A percentile compares a stretch with the other conserved stretches of the same genome.
phyloP scores from a whole-genome alignment of 2,329 filamentous ascomycete species.

The Colletotrichum spaethianum region DNA sequence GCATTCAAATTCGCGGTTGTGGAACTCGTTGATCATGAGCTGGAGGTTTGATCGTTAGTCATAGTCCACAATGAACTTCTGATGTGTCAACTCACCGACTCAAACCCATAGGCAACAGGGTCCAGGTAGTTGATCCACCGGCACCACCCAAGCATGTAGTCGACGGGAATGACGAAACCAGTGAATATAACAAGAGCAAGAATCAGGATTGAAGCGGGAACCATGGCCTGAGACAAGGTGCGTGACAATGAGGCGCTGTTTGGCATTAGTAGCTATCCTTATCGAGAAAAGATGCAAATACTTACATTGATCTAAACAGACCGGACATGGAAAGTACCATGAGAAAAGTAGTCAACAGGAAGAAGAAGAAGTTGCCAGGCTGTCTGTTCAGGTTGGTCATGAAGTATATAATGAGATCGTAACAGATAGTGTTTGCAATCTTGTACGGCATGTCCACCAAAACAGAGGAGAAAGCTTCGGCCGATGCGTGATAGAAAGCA shows the following conservation, averaged over 20 bases:
- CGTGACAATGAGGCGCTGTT: conserved; percentile 59
- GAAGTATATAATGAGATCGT: conserved; percentile 76
- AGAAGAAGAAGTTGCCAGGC: conserved; percentile 68
- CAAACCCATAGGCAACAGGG: conserved; percentile 72
- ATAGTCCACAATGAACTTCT: too few relatives aligned
- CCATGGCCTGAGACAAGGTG: conserved; percentile 67
- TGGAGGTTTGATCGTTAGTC: not conserved
- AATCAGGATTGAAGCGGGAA: conserved; percentile 66
- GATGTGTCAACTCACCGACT: conserved; percentile 62
- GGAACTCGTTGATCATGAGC: conserved; percentile 73
- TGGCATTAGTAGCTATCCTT: not conserved
- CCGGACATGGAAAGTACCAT: conserved; percentile 58
- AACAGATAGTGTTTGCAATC: conserved; percentile 65
- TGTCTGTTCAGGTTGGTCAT: conserved; percentile 73
- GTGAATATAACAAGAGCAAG: conserved; percentile 70
- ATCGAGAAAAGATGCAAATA: not conserved
- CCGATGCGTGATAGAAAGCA: conserved; percentile 52
- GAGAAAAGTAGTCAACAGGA: conserved; percentile 61
- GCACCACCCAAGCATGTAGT: conserved; percentile 56
- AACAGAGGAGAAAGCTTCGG: conserved; percentile 37
- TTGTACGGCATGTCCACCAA: conserved; percentile 47
- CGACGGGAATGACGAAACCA: conserved; percentile 62
- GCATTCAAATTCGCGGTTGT: conserved; percentile 61
- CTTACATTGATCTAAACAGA: conserved; percentile 62
- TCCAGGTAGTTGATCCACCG: conserved; percentile 73